These are phyloP conservation scores for Boletus huronensis DNA, from an alignment of 768 basidiomycete species.

Conservation along the genomic window DNA sequence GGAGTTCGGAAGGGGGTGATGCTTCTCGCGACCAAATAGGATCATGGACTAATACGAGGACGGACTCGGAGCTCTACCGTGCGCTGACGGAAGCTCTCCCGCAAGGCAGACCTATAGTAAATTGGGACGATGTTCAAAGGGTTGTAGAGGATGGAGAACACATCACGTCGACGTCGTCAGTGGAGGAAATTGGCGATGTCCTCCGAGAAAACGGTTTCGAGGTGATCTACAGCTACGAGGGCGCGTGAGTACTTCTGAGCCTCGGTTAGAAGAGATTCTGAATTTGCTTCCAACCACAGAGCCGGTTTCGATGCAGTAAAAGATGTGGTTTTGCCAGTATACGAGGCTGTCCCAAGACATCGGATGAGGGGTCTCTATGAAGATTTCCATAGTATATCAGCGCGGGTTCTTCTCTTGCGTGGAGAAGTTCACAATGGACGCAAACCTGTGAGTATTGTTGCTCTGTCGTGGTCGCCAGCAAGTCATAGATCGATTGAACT, in stretches of 20 bases:
- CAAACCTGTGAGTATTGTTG: constrained; percentile 34
- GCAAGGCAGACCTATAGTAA: constrained; percentile 14
- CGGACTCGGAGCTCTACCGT: constrained; percentile 15
- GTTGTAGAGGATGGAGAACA: constrained; percentile 21
- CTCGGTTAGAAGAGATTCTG: neutral
- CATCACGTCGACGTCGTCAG: constrained; percentile 21
- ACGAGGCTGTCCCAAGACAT: constrained; percentile 32
- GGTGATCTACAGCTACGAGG: constrained; percentile 39
- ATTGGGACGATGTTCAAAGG: constrained; percentile 24
- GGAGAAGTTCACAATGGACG: constrained; percentile 38
- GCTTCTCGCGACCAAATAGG: constrained; percentile 15
- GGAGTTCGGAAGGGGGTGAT: constrained; percentile 19
- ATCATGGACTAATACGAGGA: constrained; percentile 14
- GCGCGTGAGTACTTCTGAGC: constrained; percentile 33
- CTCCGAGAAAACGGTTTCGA: constrained; percentile 39
- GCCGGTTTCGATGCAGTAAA: constrained; percentile 38
- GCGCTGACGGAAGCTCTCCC: constrained; percentile 18
- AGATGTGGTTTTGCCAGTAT: constrained; percentile 35
- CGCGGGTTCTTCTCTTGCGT: constrained; percentile 38
- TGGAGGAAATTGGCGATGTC: constrained; percentile 29
- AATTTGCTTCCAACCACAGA: constrained; percentile 20
- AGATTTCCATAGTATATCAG: constrained; percentile 33
- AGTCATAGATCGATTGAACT: neutral
- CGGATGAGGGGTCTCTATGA: constrained; percentile 38
- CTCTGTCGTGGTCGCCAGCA: neutral